Percentiles rank a stretch among this genome's conserved stretches.
Conservation (phyloP, 2,329 filamentous ascomycete genomes). For the Diplocarpon rosae region DNA sequence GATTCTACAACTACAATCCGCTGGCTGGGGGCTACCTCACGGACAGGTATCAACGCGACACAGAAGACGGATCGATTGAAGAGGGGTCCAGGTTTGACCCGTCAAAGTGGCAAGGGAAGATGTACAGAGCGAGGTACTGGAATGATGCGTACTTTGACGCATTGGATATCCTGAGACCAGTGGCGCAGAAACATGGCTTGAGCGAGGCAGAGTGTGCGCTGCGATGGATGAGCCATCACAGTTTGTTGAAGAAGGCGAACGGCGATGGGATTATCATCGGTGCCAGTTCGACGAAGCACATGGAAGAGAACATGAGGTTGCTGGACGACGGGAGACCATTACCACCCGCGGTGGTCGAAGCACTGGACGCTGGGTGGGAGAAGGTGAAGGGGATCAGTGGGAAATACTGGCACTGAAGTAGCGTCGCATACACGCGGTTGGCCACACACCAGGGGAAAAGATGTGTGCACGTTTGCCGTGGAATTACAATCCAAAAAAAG, state of each 20-base stretch:
- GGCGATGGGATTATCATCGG: conserved; percentile 49
- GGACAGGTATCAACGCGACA: conserved; percentile 19
- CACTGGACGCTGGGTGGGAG: conserved; percentile 67
- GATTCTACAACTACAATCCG: conserved; percentile 63
- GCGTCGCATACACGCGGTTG: too few relatives aligned
- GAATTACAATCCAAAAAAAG: too few relatives aligned
- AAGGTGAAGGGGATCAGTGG: conserved; percentile 48
- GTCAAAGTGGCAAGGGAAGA: neutral
- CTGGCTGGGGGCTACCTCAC: conserved; percentile 22
- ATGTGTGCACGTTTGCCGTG: too few relatives aligned
- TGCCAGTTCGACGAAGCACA: conserved; percentile 33
- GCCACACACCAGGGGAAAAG: neutral
- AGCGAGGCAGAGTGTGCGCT: conserved; percentile 29
- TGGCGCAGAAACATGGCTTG: conserved; percentile 30
- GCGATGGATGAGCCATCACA: conserved; percentile 32
- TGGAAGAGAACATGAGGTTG: conserved; percentile 45
- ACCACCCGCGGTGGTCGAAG: conserved; percentile 63
- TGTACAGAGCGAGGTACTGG: conserved; percentile 11
- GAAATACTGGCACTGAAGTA: conserved; percentile 33
- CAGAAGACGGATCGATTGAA: neutral
- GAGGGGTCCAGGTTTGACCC: neutral
- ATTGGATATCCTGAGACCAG: conserved; percentile 32
- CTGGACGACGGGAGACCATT: conserved; percentile 56
- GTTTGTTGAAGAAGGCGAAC: conserved; percentile 13
- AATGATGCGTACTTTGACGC: conserved; percentile 22